phyloP scores from a whole-genome alignment of 345 rosid species.

The Syzygium jambos region DNA sequence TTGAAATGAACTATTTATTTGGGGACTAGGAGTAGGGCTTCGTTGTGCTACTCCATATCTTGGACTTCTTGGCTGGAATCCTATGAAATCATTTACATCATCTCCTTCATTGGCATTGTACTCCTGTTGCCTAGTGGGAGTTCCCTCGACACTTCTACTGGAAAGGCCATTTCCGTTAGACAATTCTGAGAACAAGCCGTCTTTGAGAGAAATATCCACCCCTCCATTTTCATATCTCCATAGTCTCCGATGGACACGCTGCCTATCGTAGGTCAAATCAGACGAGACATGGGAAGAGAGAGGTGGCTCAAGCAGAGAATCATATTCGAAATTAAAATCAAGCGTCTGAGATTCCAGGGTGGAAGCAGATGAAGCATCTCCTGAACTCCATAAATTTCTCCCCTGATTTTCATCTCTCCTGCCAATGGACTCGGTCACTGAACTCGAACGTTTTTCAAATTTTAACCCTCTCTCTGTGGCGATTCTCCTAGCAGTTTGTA shows the following conservation, averaged over 20 bases:
- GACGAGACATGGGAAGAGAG: conserved; percentile 35
- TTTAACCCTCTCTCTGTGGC: conserved; percentile 39
- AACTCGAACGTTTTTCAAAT: conserved; percentile 47
- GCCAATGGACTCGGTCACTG: conserved; percentile 66
- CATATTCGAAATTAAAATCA: conserved; percentile 46
- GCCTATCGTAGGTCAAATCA: conserved; percentile 26
- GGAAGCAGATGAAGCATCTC: conserved; percentile 37
- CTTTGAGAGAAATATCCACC: conserved; percentile 61
- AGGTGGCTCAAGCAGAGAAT: conserved; percentile 52
- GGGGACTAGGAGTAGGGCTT: conserved; percentile 65
- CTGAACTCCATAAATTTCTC: conserved; percentile 12
- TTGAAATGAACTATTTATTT: conserved; percentile 25
- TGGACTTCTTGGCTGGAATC: conserved; percentile 37
- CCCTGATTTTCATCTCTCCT: conserved; percentile 21
- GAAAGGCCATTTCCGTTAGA: conserved; percentile 23
- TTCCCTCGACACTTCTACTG: conserved; percentile 22
- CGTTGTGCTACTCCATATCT: conserved; percentile 17
- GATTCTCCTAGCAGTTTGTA: conserved; percentile 68
- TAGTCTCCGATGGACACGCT: conserved; percentile 60
- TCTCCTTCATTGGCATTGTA: conserved; percentile 15
- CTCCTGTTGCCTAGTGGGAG: conserved; percentile 16
- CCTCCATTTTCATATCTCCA: conserved; percentile 49
- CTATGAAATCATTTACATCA: conserved; percentile 37
- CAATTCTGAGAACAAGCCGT: conserved; percentile 60
- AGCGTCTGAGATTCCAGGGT: conserved; percentile 84